Conservation (phyloP, 768 basidiomycete species). For the Cystobasidium ongulense region DNA sequence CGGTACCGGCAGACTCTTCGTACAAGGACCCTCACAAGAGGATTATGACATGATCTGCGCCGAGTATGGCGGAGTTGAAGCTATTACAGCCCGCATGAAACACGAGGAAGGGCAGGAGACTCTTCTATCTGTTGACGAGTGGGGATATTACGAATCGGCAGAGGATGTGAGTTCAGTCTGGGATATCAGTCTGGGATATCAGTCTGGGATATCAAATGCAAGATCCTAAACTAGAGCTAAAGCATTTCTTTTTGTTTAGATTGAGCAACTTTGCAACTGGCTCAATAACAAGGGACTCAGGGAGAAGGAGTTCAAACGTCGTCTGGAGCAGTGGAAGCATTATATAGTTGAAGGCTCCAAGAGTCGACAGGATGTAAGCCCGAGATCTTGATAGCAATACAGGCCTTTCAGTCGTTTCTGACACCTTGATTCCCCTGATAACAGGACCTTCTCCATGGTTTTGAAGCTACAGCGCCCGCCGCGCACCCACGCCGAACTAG, state of each 20-base stretch:
- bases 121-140: background rate
- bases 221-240: no score
- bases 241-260: background rate
- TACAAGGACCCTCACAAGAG: slow-evolving; percentile 81
- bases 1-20: slow-evolving; percentile 78
- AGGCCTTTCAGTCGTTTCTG: background rate
- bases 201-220: no score
- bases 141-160: slow-evolving; percentile 13
- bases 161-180: background rate
- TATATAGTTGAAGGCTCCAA: slow-evolving; percentile 12
- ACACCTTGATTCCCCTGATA: background rate
- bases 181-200: no score
- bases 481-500: background rate
- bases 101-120: slow-evolving; percentile 1
- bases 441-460: slow-evolving; percentile 12
- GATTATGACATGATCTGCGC: slow-evolving; percentile 61
- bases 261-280: background rate
- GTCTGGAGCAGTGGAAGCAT: slow-evolving; percentile 3
- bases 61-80: background rate
- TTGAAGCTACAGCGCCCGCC: slow-evolving; percentile 3
- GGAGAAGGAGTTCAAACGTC: background rate
- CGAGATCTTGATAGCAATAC: background rate
- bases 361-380: background rate
- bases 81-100: background rate
- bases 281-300: slow-evolving; percentile 10